Base-by-base conservation (phyloP, 2,329 filamentous ascomycete species). In the Colletotrichum tropicale region DNA sequence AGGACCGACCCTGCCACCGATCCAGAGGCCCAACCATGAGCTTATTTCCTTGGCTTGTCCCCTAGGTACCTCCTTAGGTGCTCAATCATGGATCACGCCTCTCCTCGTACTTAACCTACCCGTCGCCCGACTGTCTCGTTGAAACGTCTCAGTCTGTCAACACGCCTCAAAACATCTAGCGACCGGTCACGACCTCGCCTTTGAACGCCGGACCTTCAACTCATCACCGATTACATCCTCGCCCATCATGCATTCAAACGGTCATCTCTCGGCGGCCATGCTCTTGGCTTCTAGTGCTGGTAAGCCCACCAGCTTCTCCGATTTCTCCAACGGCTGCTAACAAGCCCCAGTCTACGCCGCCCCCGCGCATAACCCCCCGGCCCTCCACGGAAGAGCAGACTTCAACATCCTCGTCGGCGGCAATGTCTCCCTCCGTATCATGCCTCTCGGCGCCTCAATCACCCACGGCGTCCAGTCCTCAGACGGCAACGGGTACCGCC, bases 371-470 rank as follows among this genome's bases (percentile, higher is more conserved):
- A 36, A 68, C 7, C 5, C 61, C 67, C 60, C 68, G 24, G 34
- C 36, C n/a, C 56, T 77, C 55, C 60, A 67, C 21, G 18, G 66
- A 36, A 67, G 77, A 36, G 34, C 60, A 60, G 71, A 74, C 62
- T 71, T 77, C 69, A 61, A 55, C 13, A 43, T 68, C 38, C 69
- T 78, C 36, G 75, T 77, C 36, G 75, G 71, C 48, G 77, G 75
- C 73, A 82, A 80, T 62, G 78, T 81, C 8, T 75, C 82, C n/a
- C 81, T 88, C 10, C 85, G 86, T 58, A 83, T 87, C 77, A 86
- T 88, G 83, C 82, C 86, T 4, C 82, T 88, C 4, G 86, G 86
- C 62, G 86, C 86, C 2, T 87, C 85, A 69, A 87, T 88, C 73
- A 87, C 85, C 12, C 84, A 79, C 61, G 86, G 87, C 64, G 43